phyloP scores from a whole-genome alignment of 176 grass and related monocot species.

The Ampelocalamus luodianensis region DNA sequence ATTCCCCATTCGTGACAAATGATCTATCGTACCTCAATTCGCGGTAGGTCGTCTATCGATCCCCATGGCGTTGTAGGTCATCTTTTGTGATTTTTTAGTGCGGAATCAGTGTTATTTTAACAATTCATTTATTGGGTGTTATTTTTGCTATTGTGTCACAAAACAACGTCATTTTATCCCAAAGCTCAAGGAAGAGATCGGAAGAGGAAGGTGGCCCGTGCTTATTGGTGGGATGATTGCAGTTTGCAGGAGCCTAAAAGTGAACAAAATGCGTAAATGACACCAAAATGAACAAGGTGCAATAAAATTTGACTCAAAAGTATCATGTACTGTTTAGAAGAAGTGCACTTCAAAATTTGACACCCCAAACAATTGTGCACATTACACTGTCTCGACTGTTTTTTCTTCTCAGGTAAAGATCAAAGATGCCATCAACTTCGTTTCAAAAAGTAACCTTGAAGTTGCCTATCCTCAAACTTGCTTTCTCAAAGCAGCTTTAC shows the following conservation, averaged over 20 bases:
- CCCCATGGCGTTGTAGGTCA: too few species aligned
- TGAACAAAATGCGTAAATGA: neutral
- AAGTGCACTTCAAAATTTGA: neutral
- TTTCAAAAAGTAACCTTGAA: slow-evolving; percentile 26
- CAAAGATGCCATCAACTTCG: neutral
- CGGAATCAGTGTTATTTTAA: too few species aligned
- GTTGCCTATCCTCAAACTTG: neutral
- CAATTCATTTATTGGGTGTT: too few species aligned
- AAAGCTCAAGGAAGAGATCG: too few species aligned
- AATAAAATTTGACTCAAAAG: neutral
- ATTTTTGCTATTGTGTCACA: too few species aligned
- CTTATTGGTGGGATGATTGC: neutral
- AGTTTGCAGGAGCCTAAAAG: neutral
- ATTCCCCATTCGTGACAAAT: too few species aligned
- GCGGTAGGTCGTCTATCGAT: too few species aligned
- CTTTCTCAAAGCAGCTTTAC: slow-evolving; percentile 33
- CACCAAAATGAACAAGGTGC: neutral
- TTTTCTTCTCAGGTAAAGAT: neutral
- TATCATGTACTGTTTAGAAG: neutral
- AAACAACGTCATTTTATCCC: too few species aligned
- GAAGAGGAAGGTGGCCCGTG: neutral
- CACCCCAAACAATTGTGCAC: neutral
- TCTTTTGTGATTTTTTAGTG: too few species aligned
- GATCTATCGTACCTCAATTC: too few species aligned
- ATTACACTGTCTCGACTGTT: neutral